Base-by-base conservation (phyloP, 768 basidiomycete genomes). In the Epithele typhae region DNA sequence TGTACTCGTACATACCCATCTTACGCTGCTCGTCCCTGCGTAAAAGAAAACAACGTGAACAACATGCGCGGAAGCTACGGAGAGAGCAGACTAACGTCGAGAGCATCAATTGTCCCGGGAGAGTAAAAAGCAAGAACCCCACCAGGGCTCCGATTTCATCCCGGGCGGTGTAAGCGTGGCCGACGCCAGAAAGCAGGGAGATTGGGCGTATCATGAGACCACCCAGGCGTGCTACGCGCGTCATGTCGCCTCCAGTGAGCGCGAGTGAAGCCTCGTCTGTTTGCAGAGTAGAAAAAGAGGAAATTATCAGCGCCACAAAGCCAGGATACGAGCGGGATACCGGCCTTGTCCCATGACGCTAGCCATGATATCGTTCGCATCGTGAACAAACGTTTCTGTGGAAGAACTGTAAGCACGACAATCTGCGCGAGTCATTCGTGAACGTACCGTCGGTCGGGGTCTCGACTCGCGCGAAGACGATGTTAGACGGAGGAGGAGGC, bases 1-100 rank as follows among this genome's bases (percentile, higher is more conserved):
- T 33, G 47, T 51, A 52, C 15, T 54, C 42, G 38, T 49, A 35
- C 8, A 57, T 30, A 8, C 56, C 56, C 12, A 46, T 27, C 35
- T 54, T 45, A n/a, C 48, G 46, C 39, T 54, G 43, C 37, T 52
- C 56, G 2, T 48, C 44, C 7, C 56, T 57, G 37, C 11, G 24
- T 4, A 3, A 19, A 22, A 14, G 9, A 18, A 23, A 14, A 37
- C 18, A 36, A 9, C 3, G 15, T 11, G 7, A 3, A 22, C 3
- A 3, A 8, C 6, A 42, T 22, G 6, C 30, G 3, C 3, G 6
- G 10, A 6, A 17, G 0, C 7, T 9, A 43, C 25, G 11, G 14
- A 17, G 8, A 21, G 21, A 37, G 14, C n/a, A 5, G 3, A 30
- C 53, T 15, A 24, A 53, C 55, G 55, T 53, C 4, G 40, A 48